A percentile compares a stretch with the other conserved stretches of the same genome.
Conservation (phyloP, 176 grass and related monocot genomes). For the Cenchrus purpureus region DNA sequence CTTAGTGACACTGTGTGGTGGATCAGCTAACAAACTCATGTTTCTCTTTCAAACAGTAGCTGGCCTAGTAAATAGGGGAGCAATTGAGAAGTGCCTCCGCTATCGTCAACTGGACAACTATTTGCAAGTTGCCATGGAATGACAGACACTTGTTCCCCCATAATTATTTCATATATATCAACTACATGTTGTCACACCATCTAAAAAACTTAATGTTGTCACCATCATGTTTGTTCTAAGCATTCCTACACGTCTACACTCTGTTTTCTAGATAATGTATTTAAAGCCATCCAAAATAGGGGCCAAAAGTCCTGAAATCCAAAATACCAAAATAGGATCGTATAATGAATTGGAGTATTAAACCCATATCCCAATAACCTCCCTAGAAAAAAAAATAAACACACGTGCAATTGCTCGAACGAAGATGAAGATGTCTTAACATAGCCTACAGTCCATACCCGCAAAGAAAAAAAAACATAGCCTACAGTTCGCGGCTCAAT, state of each 20-base stretch:
- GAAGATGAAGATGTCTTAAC: background rate
- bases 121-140: background rate
- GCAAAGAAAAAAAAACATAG: too few relatives aligned
- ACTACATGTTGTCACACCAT: background rate
- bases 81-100: background rate
- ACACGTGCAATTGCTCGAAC: background rate
- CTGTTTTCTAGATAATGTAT: too few relatives aligned
- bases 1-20: slow-evolving; percentile 7
- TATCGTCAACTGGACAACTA: background rate
- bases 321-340: too few relatives aligned
- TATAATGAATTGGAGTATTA: background rate
- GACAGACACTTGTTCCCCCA: background rate
- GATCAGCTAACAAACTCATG: background rate
- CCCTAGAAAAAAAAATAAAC: background rate
- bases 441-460: too few relatives aligned
- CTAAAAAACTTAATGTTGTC: background rate
- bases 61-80: background rate
- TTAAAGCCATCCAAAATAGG: background rate
- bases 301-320: too few relatives aligned
- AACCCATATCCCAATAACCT: background rate
- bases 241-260: background rate
- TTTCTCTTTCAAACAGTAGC: slow-evolving; percentile 26
- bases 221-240: slow-evolving; percentile 5
- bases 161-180: background rate
- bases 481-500: background rate